Conservation (phyloP, 805 yeast species). For the Pichia scutulata region DNA sequence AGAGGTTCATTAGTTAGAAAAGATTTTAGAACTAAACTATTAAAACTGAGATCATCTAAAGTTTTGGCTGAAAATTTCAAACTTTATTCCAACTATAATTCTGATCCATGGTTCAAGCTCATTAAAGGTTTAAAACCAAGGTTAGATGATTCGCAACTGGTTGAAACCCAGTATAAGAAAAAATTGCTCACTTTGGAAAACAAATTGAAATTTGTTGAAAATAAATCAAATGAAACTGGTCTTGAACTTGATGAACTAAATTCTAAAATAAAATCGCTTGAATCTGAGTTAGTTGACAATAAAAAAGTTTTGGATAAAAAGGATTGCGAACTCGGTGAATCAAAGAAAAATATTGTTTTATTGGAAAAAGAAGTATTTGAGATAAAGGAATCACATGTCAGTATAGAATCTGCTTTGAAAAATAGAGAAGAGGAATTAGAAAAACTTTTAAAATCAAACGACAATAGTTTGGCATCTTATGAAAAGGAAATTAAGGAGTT, state of each 20-base stretch:
- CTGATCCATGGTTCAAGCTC: constrained; percentile 75
- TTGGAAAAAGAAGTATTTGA: constrained; percentile 20
- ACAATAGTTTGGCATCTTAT: background rate
- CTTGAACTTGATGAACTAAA: constrained; percentile 15
- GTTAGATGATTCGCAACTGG: constrained; percentile 30
- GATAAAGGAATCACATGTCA: background rate
- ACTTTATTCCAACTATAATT: constrained; percentile 38
- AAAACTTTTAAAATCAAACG: background rate
- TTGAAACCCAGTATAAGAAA: constrained; percentile 42
- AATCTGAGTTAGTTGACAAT: constrained; percentile 27
- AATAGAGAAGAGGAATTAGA: constrained; percentile 22
- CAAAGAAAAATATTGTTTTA: constrained; percentile 23
- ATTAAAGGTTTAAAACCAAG: constrained; percentile 69
- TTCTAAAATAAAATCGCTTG: constrained; percentile 29
- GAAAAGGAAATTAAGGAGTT: constrained; percentile 16
- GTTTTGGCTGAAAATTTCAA: constrained; percentile 56
- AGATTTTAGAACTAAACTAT: constrained; percentile 39
- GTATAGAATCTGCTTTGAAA: background rate
- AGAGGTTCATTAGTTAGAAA: constrained; percentile 59
- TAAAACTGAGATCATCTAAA: constrained; percentile 61
- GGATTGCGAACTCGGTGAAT: constrained; percentile 34
- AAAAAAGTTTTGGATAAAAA: constrained; percentile 27
- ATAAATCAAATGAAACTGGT: constrained; percentile 20
- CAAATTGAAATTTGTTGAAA: constrained; percentile 35
- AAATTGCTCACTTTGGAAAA: constrained; percentile 52